Evolutionary conservation across 2,329 filamentous ascomycete genomes (phyloP), one percentile per base, ranked within the genome.

Genomic region (Colletotrichum filicis): DNA sequence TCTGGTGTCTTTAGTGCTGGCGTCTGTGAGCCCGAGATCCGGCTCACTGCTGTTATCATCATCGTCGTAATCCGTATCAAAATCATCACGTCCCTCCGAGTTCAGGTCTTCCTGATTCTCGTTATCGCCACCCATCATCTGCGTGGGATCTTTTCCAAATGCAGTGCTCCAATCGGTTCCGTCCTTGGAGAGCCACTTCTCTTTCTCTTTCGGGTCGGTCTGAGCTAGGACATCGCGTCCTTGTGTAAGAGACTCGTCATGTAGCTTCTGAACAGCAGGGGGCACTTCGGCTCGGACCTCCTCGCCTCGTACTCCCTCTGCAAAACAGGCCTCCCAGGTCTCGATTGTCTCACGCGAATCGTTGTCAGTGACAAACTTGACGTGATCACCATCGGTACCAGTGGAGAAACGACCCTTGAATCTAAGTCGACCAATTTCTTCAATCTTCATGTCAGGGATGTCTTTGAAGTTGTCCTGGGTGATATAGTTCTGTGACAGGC

Each of bases 281-380:
- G 95, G 94, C 0, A 98, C 86, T 78, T 97, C 93, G 28, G 91
- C 88, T 11, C 89, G 85, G 1, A 98, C 94, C 32, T 91, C 88
- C 68, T 92, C 89, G 16, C 87, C 83, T 2, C 97, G 91, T 0
- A 98, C 94, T 14, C 96, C 96, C 81, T 98, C 95, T 0, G 95
- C 91, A 53, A 93, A 90, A 80, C 96, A 98, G 0, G 95, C 94
- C 82, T 98, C 95, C 95, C 95, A 98, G 0, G 93, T 94, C 84
- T 98, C 96, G 75, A 94, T 97, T 0, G 95, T 98, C 85, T 98
- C 97, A 37, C 96, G 92, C 1, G 93, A 92, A 80, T 97, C 92
- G 78, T 97, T 98, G 81, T 97, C 94, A 60, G 91, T 90, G 26
- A 98, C 92, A 77, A 98, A 98, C 1, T 87, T 88, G 76, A 94